A percentile compares a stretch with the other conserved stretches of the same genome.
phyloP scores from a whole-genome alignment of 116 monocot species.

The Posidonia oceanica region DNA sequence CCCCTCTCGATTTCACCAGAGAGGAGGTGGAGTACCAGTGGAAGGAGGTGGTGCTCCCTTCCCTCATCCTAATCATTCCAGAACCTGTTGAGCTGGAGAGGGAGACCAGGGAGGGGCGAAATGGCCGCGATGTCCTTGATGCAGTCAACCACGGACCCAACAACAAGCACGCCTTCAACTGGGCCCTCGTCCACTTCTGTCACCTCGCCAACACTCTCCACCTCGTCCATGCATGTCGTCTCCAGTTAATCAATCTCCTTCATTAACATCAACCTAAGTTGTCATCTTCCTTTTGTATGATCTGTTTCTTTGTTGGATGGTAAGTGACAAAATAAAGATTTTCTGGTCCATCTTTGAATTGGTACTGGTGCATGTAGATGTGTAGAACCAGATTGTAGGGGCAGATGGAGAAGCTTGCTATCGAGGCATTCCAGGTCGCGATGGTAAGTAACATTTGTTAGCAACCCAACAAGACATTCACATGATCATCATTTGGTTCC shows the following conservation, averaged over 20 bases:
- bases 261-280: no score
- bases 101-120: constrained; percentile 61
- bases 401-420: constrained; percentile 63
- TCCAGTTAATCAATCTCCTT: no score
- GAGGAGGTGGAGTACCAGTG: no score
- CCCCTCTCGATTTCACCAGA: no score
- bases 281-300: no score
- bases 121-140: constrained; percentile 59
- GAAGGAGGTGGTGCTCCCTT: no score
- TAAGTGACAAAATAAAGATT: background rate
- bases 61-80: background rate
- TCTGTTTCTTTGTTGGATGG: background rate
- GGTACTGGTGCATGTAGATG: constrained; percentile 29
- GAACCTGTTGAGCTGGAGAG: constrained; percentile 40
- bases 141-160: constrained; percentile 72
- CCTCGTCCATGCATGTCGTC: constrained; percentile 77
- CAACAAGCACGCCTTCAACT: constrained; percentile 68
- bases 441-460: constrained; percentile 34
- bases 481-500: no score
- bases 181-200: constrained; percentile 75
- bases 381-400: constrained; percentile 39
- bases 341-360: no score
- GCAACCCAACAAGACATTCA: no score
- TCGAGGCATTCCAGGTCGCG: constrained; percentile 51
- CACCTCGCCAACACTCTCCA: constrained; percentile 86